These are phyloP conservation scores for Bisporella sp. DNA, from an alignment of 2,329 filamentous ascomycete species.

Conservation along the genomic window DNA sequence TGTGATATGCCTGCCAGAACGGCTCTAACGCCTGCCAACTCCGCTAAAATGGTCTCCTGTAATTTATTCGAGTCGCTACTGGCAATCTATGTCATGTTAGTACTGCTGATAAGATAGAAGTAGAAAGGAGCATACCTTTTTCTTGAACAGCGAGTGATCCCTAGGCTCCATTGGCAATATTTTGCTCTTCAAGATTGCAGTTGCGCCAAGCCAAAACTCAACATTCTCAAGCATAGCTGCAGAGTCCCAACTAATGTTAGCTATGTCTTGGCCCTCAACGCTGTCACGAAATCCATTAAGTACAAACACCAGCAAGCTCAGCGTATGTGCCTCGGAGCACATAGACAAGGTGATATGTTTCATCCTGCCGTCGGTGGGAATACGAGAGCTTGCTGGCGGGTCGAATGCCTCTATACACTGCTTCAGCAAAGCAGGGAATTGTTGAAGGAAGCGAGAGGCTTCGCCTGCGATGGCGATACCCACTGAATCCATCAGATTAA, in stretches of 20 bases:
- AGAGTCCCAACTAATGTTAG: constrained; percentile 68
- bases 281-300: constrained; percentile 57
- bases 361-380: constrained; percentile 38
- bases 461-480: constrained; percentile 78
- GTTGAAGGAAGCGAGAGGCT: constrained; percentile 79
- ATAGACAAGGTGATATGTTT: constrained; percentile 65
- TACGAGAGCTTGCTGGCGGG: constrained; percentile 45
- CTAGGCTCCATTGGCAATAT: constrained; percentile 67
- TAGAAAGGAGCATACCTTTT: constrained; percentile 26
- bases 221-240: constrained; percentile 70
- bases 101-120: not conserved
- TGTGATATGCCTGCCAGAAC: not conserved
- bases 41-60: constrained; percentile 5
- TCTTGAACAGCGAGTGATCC: constrained; percentile 55
- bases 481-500: constrained; percentile 81
- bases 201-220: constrained; percentile 70
- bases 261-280: constrained; percentile 59
- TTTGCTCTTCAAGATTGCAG: constrained; percentile 61
- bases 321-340: constrained; percentile 70
- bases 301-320: constrained; percentile 69
- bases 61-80: not conserved
- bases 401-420: constrained; percentile 69
- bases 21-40: not conserved
- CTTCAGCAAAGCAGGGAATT: constrained; percentile 72
- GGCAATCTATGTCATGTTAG: not conserved